Percentiles rank a stretch among this genome's conserved stretches.
Conservation (phyloP, 352 stramenopile species). For the Blastocystis sp. region DNA sequence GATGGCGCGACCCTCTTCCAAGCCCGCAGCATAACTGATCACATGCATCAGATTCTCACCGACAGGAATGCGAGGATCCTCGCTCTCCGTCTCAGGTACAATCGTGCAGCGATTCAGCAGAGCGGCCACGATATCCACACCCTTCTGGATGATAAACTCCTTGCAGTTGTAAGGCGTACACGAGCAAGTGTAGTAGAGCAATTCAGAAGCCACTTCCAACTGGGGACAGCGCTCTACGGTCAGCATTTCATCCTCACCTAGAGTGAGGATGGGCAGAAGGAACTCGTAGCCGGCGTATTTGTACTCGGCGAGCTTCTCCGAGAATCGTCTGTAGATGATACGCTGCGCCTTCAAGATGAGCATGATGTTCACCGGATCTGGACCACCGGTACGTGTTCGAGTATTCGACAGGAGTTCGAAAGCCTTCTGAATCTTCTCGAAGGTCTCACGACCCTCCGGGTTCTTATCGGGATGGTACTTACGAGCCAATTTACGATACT, state of each 20-base stretch:
- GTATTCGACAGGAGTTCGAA: conserved; percentile 67
- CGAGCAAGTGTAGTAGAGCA: conserved; percentile 62
- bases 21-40: conserved; percentile 39
- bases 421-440: conserved; percentile 70
- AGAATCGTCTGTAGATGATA: conserved; percentile 64
- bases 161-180: conserved; percentile 62
- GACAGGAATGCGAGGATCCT: conserved; percentile 63
- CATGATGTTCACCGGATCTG: conserved; percentile 63
- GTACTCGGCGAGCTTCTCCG: conserved; percentile 57
- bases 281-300: conserved; percentile 65
- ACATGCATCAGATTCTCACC: conserved; percentile 63
- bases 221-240: conserved; percentile 47
- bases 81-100: conserved; percentile 34
- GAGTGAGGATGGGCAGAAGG: conserved; percentile 13
- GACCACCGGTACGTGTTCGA: conserved; percentile 42
- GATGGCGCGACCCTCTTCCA: conserved; percentile 47
- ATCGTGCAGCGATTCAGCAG: conserved; percentile 37
- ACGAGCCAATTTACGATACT: conserved; percentile 66
- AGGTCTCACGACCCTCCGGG: conserved; percentile 70
- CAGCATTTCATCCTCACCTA: conserved; percentile 50
- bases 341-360: conserved; percentile 63
- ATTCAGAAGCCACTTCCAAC: conserved; percentile 22
- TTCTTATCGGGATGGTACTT: conserved; percentile 71
- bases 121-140: conserved; percentile 47
- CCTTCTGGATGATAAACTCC: conserved; percentile 62